A percentile compares a stretch with the other conserved stretches of the same genome.
These are phyloP conservation scores for Sarocladium strictum DNA, from an alignment of 2,329 filamentous ascomycete species.

Conservation along the genomic window DNA sequence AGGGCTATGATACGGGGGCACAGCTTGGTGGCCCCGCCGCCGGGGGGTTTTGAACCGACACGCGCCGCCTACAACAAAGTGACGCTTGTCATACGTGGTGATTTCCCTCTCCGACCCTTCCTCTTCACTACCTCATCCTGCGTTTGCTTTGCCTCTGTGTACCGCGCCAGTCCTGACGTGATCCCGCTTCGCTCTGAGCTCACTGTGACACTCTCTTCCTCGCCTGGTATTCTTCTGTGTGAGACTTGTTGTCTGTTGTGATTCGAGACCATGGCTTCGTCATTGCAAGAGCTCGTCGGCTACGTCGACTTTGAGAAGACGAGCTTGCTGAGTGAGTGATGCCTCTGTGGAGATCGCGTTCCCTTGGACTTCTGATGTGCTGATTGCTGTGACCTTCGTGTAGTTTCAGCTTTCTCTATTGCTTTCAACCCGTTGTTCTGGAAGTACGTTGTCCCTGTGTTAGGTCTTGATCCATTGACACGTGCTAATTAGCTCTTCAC, in stretches of 20 bases:
- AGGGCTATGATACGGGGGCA: no score
- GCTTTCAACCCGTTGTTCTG: slow-evolving; percentile 98
- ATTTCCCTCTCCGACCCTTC: not conserved
- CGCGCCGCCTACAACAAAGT: not conserved
- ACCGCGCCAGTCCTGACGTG: not conserved
- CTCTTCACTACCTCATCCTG: not conserved
- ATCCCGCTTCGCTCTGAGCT: not conserved
- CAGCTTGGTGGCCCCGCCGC: not conserved
- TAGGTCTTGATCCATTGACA: not conserved
- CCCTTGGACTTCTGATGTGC: not conserved
- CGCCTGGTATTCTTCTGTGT: not conserved
- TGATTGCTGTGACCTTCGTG: slow-evolving; percentile 7
- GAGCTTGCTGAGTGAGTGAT: slow-evolving; percentile 57
- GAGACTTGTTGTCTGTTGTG: slow-evolving; percentile 9
- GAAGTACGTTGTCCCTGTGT: slow-evolving; percentile 66
- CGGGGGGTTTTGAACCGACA: not conserved
- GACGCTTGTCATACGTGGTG: not conserved
- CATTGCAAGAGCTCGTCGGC: slow-evolving; percentile 44
- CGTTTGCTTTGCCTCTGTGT: not conserved
- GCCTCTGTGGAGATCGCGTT: not conserved
- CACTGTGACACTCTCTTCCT: not conserved
- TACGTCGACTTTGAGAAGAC: slow-evolving; percentile 63
- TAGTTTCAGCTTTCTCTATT: slow-evolving; percentile 77
- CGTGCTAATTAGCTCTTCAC: not conserved
- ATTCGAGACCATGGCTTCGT: slow-evolving; percentile 32